These are phyloP conservation scores for Tremella fuciformis DNA, from an alignment of 768 basidiomycete genomes.

Conservation along the genomic window DNA sequence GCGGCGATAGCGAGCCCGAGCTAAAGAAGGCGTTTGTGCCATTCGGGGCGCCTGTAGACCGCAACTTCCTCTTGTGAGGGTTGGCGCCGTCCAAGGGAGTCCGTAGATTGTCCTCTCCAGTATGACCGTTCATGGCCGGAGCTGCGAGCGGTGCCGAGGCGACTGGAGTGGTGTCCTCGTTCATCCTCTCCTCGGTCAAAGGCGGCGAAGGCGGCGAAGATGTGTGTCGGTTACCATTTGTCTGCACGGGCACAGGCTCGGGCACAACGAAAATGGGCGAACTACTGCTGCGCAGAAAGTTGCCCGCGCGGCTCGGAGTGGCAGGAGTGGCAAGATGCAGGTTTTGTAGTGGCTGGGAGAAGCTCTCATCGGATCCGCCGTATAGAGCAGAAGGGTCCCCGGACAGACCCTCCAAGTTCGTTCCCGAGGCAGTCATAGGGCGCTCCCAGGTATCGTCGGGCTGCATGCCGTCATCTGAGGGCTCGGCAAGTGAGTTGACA, in stretches of 20 bases:
- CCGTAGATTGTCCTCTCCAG: neutral
- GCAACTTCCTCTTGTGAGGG: too few relatives aligned
- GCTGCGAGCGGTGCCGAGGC: neutral
- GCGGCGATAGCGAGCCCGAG: conserved; percentile 35
- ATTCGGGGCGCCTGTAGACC: neutral
- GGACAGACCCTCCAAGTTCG: conserved; percentile 20
- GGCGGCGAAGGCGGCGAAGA: conserved; percentile 21
- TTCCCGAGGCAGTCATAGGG: conserved; percentile 31
- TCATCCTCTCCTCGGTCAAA: conserved; percentile 13
- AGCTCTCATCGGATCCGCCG: conserved; percentile 36
- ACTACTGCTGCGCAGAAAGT: neutral
- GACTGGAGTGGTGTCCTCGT: neutral
- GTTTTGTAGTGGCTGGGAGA: conserved; percentile 45
- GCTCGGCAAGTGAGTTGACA: conserved; percentile 1
- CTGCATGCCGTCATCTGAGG: conserved; percentile 7
- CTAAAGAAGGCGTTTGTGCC: conserved; percentile 17
- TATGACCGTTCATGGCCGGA: neutral
- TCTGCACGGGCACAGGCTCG: neutral
- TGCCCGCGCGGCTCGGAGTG: neutral
- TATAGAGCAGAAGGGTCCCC: conserved; percentile 5
- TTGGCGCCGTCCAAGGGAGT: neutral
- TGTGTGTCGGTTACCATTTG: neutral
- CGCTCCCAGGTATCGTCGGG: conserved; percentile 13
- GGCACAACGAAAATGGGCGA: neutral
- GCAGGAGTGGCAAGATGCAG: conserved; percentile 40